Evolutionary conservation across 2,329 filamentous ascomycete genomes (phyloP).

Genomic region (Pseudocercospora eumusae): DNA sequence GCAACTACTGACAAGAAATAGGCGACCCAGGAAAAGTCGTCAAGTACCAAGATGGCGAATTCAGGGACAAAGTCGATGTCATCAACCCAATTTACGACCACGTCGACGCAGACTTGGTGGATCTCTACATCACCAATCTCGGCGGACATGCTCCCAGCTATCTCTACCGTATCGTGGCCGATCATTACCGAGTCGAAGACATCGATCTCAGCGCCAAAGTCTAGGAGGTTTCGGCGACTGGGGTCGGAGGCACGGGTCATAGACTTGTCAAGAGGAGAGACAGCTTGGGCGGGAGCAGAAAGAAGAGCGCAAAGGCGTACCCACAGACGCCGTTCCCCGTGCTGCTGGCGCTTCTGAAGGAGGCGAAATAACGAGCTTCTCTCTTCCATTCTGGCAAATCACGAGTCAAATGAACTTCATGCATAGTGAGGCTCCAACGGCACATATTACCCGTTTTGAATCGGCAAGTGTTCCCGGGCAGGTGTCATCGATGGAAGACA

Average conservation of each 20-base stretch:
- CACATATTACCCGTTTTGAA: too few relatives aligned
- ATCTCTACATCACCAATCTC: slow-evolving; percentile 85
- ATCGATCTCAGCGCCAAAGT: slow-evolving; percentile 50
- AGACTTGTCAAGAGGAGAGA: slow-evolving; percentile 1
- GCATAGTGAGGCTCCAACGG: not conserved
- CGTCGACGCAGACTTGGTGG: slow-evolving; percentile 72
- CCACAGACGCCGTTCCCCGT: not conserved
- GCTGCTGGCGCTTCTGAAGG: not conserved
- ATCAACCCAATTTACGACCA: slow-evolving; percentile 81
- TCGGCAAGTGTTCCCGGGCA: too few relatives aligned
- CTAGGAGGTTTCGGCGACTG: slow-evolving; percentile 12
- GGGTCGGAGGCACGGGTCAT: not conserved
- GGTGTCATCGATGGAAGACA: too few relatives aligned
- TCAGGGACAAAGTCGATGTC: slow-evolving; percentile 76
- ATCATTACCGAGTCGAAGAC: slow-evolving; percentile 75
- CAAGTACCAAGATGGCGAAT: slow-evolving; percentile 73
- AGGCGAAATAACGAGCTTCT: not conserved
- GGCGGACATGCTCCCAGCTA: slow-evolving; percentile 70
- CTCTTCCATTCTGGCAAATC: not conserved
- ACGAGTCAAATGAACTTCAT: not conserved
- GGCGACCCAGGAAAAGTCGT: slow-evolving; percentile 72
- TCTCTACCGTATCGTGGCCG: slow-evolving; percentile 70
- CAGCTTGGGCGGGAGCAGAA: not conserved
- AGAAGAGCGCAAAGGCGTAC: not conserved
- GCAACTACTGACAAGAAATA: not conserved